A percentile compares a stretch with the other conserved stretches of the same genome.
phyloP scores from a whole-genome alignment of 192 early-diverging fungal genomes.

The Polychytrium aggregatum region DNA sequence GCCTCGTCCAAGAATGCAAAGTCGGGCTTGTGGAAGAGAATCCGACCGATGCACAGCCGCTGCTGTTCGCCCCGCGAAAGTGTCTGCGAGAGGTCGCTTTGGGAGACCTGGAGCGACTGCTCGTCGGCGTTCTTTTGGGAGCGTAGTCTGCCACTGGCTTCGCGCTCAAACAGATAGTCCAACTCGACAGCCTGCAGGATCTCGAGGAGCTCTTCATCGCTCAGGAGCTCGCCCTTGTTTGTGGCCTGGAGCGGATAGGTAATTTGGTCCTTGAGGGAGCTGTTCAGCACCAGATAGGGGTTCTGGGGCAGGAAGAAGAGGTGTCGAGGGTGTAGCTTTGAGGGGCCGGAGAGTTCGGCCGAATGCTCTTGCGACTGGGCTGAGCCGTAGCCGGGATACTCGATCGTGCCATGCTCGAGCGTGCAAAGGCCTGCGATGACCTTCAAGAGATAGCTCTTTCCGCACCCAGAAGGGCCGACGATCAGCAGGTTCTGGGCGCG shows the following conservation, averaged over 20 bases:
- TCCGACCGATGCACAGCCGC: constrained; percentile 28
- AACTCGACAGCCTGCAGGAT: constrained; percentile 74
- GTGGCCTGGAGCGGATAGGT: constrained; percentile 89
- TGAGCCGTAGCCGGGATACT: constrained; percentile 7
- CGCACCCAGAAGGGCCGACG: constrained; percentile 63
- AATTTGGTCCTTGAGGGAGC: constrained; percentile 79
- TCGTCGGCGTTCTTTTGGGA: constrained; percentile 52
- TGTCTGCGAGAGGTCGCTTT: constrained; percentile 49
- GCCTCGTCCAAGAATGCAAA: constrained; percentile 53
- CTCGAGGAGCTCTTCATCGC: constrained; percentile 59
- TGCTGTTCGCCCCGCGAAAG: constrained; percentile 31
- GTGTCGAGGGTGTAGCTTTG: background rate
- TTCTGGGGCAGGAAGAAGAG: constrained; percentile 61
- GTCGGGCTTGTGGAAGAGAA: constrained; percentile 45
- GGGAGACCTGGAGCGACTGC: no score
- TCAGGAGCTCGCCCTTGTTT: constrained; percentile 17
- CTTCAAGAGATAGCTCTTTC: constrained; percentile 74
- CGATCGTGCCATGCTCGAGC: constrained; percentile 35
- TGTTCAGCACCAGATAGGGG: constrained; percentile 65
- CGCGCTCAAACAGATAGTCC: constrained; percentile 33
- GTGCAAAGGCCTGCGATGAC: constrained; percentile 68
- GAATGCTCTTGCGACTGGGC: no score
- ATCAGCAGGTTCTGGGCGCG: constrained; percentile 19
- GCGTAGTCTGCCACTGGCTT: constrained; percentile 12
- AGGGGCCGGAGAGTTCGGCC: no score